Base-by-base conservation (phyloP, 352 stramenopile species). In the Globisporangium nodosum region DNA sequence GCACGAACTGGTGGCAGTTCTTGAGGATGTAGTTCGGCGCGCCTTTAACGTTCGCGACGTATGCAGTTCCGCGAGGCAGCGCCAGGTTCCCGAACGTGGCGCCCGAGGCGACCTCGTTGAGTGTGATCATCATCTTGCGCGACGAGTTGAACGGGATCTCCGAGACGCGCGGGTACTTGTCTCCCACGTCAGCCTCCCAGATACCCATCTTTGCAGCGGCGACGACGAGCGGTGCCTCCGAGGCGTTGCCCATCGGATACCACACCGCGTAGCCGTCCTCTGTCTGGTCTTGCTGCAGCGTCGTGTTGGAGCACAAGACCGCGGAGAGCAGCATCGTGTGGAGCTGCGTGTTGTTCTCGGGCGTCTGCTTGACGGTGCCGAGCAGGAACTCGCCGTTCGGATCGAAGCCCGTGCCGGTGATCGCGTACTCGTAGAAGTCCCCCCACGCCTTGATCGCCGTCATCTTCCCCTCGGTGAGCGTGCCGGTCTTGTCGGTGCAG, bases 101-200 rank as follows among this genome's bases (percentile, higher is more conserved):
- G 0, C 60, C 61, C 18, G 63, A 30, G 3, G 75, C 73, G 3
- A 90, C 43, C 0, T 68, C 58, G 47, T 88, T 83, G 13, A 90
- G 71, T 7, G 81, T 90, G 40, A 90, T 69, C 96, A 99, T 99
- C 64, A 87, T 89, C 72, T 99, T 99, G 24, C 88, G 80, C 8
- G 96, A 92, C 12, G 92, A 98, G 27, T 73, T 96, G 76, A 99
- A 99, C 0, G 95, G 90, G 45, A 98, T 85, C 77, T 98, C 93
- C 15, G 85, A 78, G 0, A 92, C 39, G 12, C 96, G 81, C 24
- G 78, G 83, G 74, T 81, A 90, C 66, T 81, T 75, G 21, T 56
- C 55, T 1, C 68, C 21, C 15, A 85, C 65, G 37, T 71, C 69
- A 37, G 86, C 76, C 54, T 87, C 78, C 68, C 72, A 81, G 35